These are phyloP conservation scores for Cryptococcus sp. DNA, from an alignment of 1,284 basidiomycete species.

Conservation along the genomic window DNA sequence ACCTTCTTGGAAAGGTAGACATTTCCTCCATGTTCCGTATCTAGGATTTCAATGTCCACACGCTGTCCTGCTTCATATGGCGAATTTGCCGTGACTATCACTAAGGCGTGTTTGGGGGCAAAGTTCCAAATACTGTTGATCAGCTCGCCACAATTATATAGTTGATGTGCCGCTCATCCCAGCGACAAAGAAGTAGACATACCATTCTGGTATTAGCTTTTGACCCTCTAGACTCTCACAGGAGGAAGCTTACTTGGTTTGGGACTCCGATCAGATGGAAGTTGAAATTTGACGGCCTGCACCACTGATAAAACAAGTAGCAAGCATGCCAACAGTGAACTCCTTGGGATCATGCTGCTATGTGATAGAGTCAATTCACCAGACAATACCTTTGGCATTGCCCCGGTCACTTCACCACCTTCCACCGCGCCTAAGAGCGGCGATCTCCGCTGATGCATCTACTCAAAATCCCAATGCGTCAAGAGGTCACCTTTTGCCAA, in stretches of 20 bases:
- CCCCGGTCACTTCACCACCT: too few species aligned
- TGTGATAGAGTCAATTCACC: too few species aligned
- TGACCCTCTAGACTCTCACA: constrained; percentile 3
- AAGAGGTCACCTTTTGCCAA: too few species aligned
- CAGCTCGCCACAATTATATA: neutral
- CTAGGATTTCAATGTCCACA: constrained; percentile 89
- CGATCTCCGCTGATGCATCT: too few species aligned
- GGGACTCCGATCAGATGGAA: constrained; percentile 66
- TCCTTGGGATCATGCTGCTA: neutral
- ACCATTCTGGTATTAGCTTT: constrained; percentile 35
- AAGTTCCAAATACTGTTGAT: constrained; percentile 81
- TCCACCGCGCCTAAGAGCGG: too few species aligned
- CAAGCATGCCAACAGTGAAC: neutral
- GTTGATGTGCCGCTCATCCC: too few species aligned
- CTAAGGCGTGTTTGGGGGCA: constrained; percentile 76
- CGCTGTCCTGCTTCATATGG: constrained; percentile 67
- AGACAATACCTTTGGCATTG: too few species aligned
- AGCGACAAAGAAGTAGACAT: neutral
- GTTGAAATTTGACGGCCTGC: constrained; percentile 74
- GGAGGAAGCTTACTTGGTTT: constrained; percentile 51
- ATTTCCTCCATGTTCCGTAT: constrained; percentile 80
- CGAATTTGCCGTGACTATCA: constrained; percentile 91
- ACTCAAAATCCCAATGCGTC: too few species aligned
- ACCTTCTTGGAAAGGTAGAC: constrained; percentile 82
- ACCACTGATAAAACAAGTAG: constrained; percentile 5